A percentile compares a stretch with the other conserved stretches of the same genome.
Evolutionary conservation across 2,329 filamentous ascomycete species (phyloP).

Genomic region (Ophiobolus disseminans): DNA sequence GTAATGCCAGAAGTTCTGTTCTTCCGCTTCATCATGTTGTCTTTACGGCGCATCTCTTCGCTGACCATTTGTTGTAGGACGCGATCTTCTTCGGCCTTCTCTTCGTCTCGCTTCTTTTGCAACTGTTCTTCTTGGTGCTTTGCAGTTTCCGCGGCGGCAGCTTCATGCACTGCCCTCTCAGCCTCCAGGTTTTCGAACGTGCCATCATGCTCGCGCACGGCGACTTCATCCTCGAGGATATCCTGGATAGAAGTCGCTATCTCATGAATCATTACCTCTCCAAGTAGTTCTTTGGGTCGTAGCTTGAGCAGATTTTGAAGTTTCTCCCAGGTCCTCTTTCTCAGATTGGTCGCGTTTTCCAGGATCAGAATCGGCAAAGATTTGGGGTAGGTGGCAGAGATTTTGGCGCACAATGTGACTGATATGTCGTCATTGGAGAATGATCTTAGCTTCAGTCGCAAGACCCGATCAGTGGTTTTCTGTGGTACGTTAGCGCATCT

Average conservation of each 20-base stretch:
- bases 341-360: conserved; percentile 69
- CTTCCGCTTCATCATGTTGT: conserved; percentile 65
- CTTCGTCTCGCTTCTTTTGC: conserved; percentile 52
- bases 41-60: conserved; percentile 73
- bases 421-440: conserved; percentile 74
- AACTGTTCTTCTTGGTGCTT: conserved; percentile 53
- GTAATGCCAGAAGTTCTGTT: conserved; percentile 49
- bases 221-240: conserved; percentile 84
- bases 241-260: conserved; percentile 68
- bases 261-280: conserved; percentile 70
- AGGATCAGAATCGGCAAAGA: conserved; percentile 76
- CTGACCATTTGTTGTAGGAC: conserved; percentile 74
- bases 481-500: conserved; percentile 41
- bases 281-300: conserved; percentile 69
- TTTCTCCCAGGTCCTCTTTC: conserved; percentile 73
- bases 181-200: conserved; percentile 87
- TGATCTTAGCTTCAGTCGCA: conserved; percentile 80
- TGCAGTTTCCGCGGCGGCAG: conserved; percentile 68
- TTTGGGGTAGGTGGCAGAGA: conserved; percentile 92
- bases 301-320: conserved; percentile 73
- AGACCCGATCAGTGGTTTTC: conserved; percentile 79
- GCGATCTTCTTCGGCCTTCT: conserved; percentile 71
- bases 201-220: conserved; percentile 74
- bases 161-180: conserved; percentile 84
- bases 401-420: conserved; percentile 75